Percentiles rank a stretch among this genome's conserved stretches.
These are phyloP conservation scores for Aspergillus felis DNA, from an alignment of 2,329 filamentous ascomycete species.

Conservation along the genomic window DNA sequence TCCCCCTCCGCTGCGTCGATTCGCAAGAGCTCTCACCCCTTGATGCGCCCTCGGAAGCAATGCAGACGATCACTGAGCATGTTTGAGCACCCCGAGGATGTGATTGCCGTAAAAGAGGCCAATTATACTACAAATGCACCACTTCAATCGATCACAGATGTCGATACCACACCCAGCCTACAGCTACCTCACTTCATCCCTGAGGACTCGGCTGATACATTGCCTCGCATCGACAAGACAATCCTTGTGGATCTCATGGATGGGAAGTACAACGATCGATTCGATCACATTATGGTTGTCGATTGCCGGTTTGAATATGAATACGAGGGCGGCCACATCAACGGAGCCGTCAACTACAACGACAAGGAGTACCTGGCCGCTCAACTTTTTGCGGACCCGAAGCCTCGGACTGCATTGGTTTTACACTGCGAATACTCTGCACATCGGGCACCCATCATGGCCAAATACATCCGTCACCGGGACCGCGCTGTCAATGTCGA, in stretches of 20 bases:
- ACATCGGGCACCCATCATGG: slow-evolving; percentile 93
- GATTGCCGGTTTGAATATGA: slow-evolving; percentile 99
- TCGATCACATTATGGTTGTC: slow-evolving; percentile 79
- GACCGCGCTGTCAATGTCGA: slow-evolving; percentile 84
- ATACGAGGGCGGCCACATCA: slow-evolving; percentile 93
- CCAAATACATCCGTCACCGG: slow-evolving; percentile 82
- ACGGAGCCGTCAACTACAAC: slow-evolving; percentile 91
- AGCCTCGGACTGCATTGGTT: slow-evolving; percentile 73
- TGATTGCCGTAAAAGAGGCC: slow-evolving; percentile 74
- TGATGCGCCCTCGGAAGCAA: slow-evolving; percentile 76
- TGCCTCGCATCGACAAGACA: slow-evolving; percentile 78
- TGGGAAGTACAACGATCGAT: slow-evolving; percentile 72
- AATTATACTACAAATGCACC: slow-evolving; percentile 51
- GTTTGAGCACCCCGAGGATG: slow-evolving; percentile 88
- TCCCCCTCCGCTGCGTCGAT: slow-evolving; percentile 70
- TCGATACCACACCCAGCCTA: slow-evolving; percentile 71
- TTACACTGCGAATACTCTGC: slow-evolving; percentile 99
- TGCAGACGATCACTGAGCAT: slow-evolving; percentile 93
- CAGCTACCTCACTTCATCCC: slow-evolving; percentile 79
- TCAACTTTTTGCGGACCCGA: slow-evolving; percentile 70
- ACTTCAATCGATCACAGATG: slow-evolving; percentile 74
- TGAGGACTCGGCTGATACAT: slow-evolving; percentile 75
- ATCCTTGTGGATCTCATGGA: slow-evolving; percentile 86
- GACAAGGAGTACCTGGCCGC: slow-evolving; percentile 83
- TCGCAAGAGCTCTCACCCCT: slow-evolving; percentile 68